Percentiles rank a stretch among this genome's conserved stretches.
phyloP scores from a whole-genome alignment of 306 rosid genomes.

The Prosopis cineraria region DNA sequence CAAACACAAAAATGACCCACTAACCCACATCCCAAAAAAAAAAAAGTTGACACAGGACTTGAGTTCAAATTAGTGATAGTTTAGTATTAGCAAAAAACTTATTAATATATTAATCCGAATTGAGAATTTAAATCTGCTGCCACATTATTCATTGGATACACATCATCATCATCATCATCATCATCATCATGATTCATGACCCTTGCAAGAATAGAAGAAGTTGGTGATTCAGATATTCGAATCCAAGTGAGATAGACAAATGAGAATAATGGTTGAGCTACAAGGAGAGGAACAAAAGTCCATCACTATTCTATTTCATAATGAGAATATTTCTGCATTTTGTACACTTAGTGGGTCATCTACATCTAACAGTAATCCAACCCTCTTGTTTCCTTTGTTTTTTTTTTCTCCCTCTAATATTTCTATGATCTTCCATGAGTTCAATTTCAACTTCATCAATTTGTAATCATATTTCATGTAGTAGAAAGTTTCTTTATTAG shows the following conservation, averaged over 20 bases:
- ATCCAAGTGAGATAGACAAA: slow-evolving; percentile 7
- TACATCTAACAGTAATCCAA: neutral
- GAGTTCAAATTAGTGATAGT: too few species aligned
- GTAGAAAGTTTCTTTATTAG: neutral
- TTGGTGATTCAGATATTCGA: neutral
- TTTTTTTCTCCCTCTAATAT: neutral
- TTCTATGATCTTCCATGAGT: neutral
- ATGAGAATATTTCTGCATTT: neutral
- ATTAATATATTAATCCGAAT: too few species aligned
- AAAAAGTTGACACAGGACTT: too few species aligned
- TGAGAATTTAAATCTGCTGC: neutral
- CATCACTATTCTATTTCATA: neutral
- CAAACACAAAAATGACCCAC: too few species aligned
- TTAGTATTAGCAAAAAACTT: too few species aligned
- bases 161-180: too few species aligned
- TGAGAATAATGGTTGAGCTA: slow-evolving; percentile 13
- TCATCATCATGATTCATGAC: too few species aligned
- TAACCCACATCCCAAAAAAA: too few species aligned
- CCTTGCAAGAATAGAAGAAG: neutral
- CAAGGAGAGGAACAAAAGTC: neutral
- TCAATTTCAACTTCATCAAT: neutral
- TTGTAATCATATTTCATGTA: neutral
- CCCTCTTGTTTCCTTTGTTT: neutral
- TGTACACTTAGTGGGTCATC: neutral
- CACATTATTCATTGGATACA: neutral